Conservation (phyloP, 352 stramenopile species). For the Blastocystis sp. region DNA sequence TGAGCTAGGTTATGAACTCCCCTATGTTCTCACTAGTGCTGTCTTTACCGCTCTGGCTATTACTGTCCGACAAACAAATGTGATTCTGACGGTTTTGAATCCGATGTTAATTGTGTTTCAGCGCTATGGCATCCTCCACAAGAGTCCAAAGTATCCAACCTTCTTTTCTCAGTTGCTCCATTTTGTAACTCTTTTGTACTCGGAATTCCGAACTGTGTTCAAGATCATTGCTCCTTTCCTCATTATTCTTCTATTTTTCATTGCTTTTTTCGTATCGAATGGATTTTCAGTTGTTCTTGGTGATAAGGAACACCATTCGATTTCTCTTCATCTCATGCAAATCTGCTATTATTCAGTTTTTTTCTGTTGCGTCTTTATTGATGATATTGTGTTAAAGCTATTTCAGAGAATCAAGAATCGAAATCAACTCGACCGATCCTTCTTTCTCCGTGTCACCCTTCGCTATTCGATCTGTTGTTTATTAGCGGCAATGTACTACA, state of each 20-base stretch:
- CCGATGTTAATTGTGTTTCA: not conserved
- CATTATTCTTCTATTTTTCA: not conserved
- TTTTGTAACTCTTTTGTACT: not conserved
- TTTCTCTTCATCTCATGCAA: conserved; percentile 39
- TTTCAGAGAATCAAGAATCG: not conserved
- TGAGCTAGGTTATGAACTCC: not conserved
- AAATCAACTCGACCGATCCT: not conserved
- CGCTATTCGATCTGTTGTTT: not conserved
- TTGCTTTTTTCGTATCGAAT: conserved; percentile 18
- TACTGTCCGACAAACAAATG: conserved; percentile 81
- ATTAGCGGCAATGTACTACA: not conserved
- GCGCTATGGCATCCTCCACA: not conserved
- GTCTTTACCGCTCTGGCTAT: conserved; percentile 73
- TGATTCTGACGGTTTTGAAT: conserved; percentile 71
- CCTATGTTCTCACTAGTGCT: conserved; percentile 1
- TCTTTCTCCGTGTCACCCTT: not conserved
- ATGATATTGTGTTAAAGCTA: conserved; percentile 9
- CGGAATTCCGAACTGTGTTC: not conserved
- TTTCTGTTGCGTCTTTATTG: conserved; percentile 11
- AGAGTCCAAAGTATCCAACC: not conserved
- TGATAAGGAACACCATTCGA: conserved; percentile 38
- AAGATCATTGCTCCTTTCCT: not conserved
- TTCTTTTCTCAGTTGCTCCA: not conserved
- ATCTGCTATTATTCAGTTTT: conserved; percentile 44
- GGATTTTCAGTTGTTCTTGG: conserved; percentile 34